Evolutionary conservation across 345 rosid species (phyloP).

Genomic region (Trapa incisa): DNA sequence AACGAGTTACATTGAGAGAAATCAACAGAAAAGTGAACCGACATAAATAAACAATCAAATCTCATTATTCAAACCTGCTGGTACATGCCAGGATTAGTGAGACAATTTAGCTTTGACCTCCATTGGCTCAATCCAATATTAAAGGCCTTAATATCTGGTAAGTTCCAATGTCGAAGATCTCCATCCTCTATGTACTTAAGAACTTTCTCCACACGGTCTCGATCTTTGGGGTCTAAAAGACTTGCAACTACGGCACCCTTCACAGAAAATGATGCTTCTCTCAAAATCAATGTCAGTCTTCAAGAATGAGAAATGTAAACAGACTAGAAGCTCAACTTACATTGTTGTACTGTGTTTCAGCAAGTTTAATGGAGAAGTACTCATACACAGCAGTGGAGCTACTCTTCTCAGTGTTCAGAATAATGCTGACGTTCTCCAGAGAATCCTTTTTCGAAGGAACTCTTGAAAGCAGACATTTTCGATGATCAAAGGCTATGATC

Average conservation of each 20-base stretch:
- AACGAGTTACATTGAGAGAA: neutral
- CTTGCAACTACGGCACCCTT: conserved; percentile 20
- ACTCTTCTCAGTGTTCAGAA: conserved; percentile 50
- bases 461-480: conserved; percentile 30
- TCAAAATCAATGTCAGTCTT: neutral
- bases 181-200: conserved; percentile 68
- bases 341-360: conserved; percentile 11
- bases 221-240: conserved; percentile 32
- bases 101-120: conserved; percentile 50
- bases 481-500: conserved; percentile 74
- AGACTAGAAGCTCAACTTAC: conserved; percentile 25
- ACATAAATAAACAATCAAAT: neutral
- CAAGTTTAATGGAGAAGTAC: conserved; percentile 46
- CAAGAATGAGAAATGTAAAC: neutral
- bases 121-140: conserved; percentile 49
- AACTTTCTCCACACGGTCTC: conserved; percentile 31
- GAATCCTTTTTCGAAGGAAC: conserved; percentile 15
- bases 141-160: conserved; percentile 49
- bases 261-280: conserved; percentile 3
- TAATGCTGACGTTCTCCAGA: conserved; percentile 22
- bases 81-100: conserved; percentile 57
- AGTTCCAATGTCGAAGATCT: conserved; percentile 63
- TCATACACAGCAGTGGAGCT: conserved; percentile 54
- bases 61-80: conserved; percentile 37
- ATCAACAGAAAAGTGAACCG: neutral